Evolutionary conservation across 2,329 filamentous ascomycete genomes (phyloP), one percentile per base, ranked within the genome.

Genomic region (Pseudophaeomoniella oleicola): DNA sequence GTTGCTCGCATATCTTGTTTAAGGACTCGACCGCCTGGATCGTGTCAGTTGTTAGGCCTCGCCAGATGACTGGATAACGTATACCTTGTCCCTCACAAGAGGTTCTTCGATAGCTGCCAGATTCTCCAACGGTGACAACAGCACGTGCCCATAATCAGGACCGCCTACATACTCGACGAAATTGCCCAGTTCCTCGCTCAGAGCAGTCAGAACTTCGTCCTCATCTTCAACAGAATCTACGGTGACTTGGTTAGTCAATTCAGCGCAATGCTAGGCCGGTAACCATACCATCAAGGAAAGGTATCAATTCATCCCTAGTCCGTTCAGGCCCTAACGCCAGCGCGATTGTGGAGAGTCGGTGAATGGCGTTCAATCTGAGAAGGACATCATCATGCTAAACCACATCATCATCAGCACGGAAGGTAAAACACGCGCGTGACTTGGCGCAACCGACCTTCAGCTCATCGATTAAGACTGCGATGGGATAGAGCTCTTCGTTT

Each of bases 381-480:
- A 96, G 75, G 50, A 98, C 90, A 71, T 98, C 92, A 60, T 98
- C 90, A 64, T 98, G 90, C 88, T 98, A 57, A 40, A 34, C 30
- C 32, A 37, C 29, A 43, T 54, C 40, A 54, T 45, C 30, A 34
- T 38, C 32, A 35, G 43, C 19, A 36, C 32, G 9, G 32, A n/a
- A 30, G 29, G 17, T 30, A 4, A 27, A 4, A 10, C n/a, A 30
- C 11, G 9, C 16, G 34, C 35, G 33, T 14, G 19, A 30, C 19
- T 14, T 45, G 48, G 45, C 49, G 44, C 41, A 47, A 54, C 62
- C 53, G 75, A 94, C 87, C 84, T 94, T 98, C 56, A 98, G 74
- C 75, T 98, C 90, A 64, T 98, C 90, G 65, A 98, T 98, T 64
- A 98, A 79, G 50, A 98, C 90, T 57, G 92, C 90, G 71, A 98